phyloP scores from a whole-genome alignment of 768 basidiomycete genomes.

The Paxillus rubicundulus region DNA sequence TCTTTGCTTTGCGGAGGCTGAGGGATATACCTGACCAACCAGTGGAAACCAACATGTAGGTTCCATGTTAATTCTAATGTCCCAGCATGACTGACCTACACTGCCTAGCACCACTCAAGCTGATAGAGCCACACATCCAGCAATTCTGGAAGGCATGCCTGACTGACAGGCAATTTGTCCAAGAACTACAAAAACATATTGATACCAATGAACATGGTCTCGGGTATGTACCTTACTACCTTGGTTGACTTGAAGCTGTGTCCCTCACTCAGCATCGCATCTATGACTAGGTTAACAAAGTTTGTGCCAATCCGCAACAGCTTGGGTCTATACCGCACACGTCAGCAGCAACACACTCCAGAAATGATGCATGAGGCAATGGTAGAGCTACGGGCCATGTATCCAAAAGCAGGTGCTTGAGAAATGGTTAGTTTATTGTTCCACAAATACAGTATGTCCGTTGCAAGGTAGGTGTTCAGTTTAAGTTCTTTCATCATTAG shows the following conservation, averaged over 20 bases:
- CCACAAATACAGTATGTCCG: not conserved
- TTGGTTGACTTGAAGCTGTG: too few relatives aligned
- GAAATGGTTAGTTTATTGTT: too few relatives aligned
- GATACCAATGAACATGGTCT: not conserved
- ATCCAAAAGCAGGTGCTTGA: too few relatives aligned
- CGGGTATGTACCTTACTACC: too few relatives aligned
- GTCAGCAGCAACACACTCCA: not conserved
- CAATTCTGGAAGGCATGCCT: not conserved
- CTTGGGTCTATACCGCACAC: not conserved
- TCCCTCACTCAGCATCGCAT: too few relatives aligned
- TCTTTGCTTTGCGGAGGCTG: too few relatives aligned
- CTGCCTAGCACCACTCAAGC: not conserved
- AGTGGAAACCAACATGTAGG: not conserved
- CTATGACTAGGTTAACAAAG: not conserved
- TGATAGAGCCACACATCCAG: conserved; percentile 1
- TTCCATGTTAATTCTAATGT: too few relatives aligned
- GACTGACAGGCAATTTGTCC: not conserved
- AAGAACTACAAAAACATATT: not conserved
- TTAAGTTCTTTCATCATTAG: too few relatives aligned
- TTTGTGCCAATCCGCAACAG: not conserved
- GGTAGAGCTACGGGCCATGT: not conserved
- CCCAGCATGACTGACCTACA: too few relatives aligned
- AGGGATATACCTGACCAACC: too few relatives aligned
- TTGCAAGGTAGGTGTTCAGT: too few relatives aligned
- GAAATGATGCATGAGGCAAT: not conserved